These are phyloP conservation scores for Ceratocystis cubensis DNA, from an alignment of 2,329 filamentous ascomycete species.

Conservation along the genomic window DNA sequence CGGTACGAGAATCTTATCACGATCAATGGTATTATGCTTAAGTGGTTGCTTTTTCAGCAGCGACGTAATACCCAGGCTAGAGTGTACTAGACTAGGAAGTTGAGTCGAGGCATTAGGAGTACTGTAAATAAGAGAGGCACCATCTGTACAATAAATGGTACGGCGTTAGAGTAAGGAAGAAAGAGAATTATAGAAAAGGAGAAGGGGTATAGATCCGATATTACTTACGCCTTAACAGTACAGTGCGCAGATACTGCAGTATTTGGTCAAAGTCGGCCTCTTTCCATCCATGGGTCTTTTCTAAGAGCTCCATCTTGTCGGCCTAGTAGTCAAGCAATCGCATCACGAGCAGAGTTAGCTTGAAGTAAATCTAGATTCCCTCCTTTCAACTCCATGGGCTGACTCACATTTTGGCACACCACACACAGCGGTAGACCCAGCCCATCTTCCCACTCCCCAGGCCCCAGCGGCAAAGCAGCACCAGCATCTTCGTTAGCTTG, in stretches of 20 bases:
- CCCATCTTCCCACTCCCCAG: slow-evolving; percentile 86
- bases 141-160: slow-evolving; percentile 41
- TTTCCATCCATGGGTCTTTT: slow-evolving; percentile 84
- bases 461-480: slow-evolving; percentile 63
- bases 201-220: not conserved
- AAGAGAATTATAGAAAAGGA: slow-evolving; percentile 12
- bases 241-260: slow-evolving; percentile 79
- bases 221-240: slow-evolving; percentile 66
- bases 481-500: slow-evolving; percentile 51
- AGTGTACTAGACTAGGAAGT: slow-evolving; percentile 68
- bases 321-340: slow-evolving; percentile 36
- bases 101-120: slow-evolving; percentile 64
- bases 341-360: not conserved
- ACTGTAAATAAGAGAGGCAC: slow-evolving; percentile 74
- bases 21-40: slow-evolving; percentile 83
- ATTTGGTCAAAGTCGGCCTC: slow-evolving; percentile 96
- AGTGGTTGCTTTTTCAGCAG: slow-evolving; percentile 65
- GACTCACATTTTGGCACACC: slow-evolving; percentile 80
- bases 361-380: not conserved
- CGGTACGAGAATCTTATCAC: slow-evolving; percentile 87
- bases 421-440: slow-evolving; percentile 79
- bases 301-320: slow-evolving; percentile 79
- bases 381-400: not conserved
- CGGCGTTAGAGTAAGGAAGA: slow-evolving; percentile 12
- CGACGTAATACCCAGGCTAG: slow-evolving; percentile 74